Base-by-base conservation (phyloP, 164 flowering plant species). In the Vitis riparia region DNA sequence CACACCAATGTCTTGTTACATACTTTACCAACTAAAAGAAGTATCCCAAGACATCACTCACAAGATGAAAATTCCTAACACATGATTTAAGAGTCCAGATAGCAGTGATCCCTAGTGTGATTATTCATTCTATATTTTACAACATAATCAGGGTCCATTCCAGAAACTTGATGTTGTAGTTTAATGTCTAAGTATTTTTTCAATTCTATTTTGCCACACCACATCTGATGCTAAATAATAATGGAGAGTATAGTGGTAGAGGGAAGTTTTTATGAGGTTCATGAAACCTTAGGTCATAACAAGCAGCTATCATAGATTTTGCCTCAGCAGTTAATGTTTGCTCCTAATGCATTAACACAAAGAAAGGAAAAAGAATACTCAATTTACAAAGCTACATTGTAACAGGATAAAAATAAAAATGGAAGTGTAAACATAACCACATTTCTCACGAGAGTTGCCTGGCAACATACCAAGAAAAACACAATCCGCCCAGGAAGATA, bases 401-500 rank as follows among this genome's bases (percentile, higher is more conserved):
- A 3, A 17, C 23, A n/a, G 48, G 44, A 17, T 16, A 12, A 56
- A 30, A 60, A 8, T 23, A 23, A 3, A 67, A 6, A 48, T 23
- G 13, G 50, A 61, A 27, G 14, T 51, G 12, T 37, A 30, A 11
- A 60, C 8, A 30, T 14, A 37, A 61, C 11, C 6, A 11, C 47
- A 67, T 48, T 50, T 13, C 17, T 50, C 17, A 55, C 13, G 17
- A 27, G 17, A 59, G 44, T 37, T 37, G 44, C 5, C 44, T 37
- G 44, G 44, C 12, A 69, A 70, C 89, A 60, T 90, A 95, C 99
- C 98, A 95, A 77, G 86, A 95, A 93, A 79, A 95, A 95, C 16
- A 95, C 99, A 57, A 95, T 95, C 57, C 98, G 84, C 70, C 99
- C 99, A 49, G 99, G 99, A 78, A 95, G 97, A 83, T 95, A 93